These are phyloP conservation scores for Phialophora verrucosa DNA, from an alignment of 2,329 filamentous ascomycete species.

Conservation along the genomic window DNA sequence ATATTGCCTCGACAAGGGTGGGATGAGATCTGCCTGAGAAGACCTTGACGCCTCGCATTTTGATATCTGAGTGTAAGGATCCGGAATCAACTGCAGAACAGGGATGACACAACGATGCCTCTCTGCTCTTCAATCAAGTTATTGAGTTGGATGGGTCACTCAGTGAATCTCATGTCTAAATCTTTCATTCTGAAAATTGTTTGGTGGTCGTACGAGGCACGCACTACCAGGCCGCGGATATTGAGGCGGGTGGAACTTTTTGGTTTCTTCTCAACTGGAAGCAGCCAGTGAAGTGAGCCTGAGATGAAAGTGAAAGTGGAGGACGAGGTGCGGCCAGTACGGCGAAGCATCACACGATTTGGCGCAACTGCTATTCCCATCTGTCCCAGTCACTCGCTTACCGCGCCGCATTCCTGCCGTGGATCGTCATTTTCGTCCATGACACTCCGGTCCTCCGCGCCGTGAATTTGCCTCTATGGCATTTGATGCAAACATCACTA, in stretches of 20 bases:
- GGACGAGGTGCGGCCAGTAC: background rate
- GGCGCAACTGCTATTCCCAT: background rate
- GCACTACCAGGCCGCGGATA: slow-evolving; percentile 3
- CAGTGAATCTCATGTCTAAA: background rate
- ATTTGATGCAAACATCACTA: slow-evolving; percentile 21
- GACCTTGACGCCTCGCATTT: slow-evolving; percentile 70
- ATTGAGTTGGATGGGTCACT: background rate
- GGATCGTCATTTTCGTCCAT: slow-evolving; percentile 32
- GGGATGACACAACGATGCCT: background rate
- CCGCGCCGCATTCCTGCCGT: background rate
- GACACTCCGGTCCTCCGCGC: slow-evolving; percentile 23
- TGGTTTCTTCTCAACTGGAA: background rate
- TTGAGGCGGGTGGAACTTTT: slow-evolving; percentile 12
- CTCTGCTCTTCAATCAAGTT: background rate
- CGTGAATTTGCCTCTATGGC: slow-evolving; percentile 20
- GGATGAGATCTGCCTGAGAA: slow-evolving; percentile 72
- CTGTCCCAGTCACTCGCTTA: background rate
- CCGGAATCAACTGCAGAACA: background rate
- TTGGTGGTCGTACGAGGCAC: background rate
- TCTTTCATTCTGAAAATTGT: slow-evolving; percentile 3
- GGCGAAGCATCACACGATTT: background rate
- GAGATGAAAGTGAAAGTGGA: background rate
- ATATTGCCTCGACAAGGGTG: slow-evolving; percentile 67
- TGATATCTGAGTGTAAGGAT: slow-evolving; percentile 32
- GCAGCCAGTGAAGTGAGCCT: background rate